Conservation (phyloP, 2,329 filamentous ascomycete species). For the Fusarium nelsonii region DNA sequence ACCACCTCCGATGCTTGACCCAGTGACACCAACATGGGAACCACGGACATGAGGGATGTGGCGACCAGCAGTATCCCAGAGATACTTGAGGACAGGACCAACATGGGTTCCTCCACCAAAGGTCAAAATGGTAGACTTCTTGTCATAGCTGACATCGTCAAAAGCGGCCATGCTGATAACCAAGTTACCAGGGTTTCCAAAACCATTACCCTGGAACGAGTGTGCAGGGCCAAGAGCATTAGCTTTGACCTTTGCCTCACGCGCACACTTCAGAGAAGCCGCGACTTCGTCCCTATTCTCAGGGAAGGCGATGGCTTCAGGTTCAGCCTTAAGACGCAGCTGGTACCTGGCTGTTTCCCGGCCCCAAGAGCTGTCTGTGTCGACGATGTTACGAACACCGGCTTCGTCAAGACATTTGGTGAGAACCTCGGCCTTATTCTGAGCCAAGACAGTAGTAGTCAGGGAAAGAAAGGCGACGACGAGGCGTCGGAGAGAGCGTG, state of each 20-base stretch:
- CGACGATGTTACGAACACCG: constrained; percentile 37
- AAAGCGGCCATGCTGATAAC: constrained; percentile 46
- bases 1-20: constrained; percentile 44
- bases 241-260: constrained; percentile 39
- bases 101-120: constrained; percentile 45
- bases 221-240: constrained; percentile 43
- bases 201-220: constrained; percentile 42
- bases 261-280: constrained; percentile 41
- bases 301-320: constrained; percentile 41
- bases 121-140: constrained; percentile 29
- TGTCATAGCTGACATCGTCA: constrained; percentile 41
- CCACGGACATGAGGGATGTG: constrained; percentile 46
- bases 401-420: constrained; percentile 33
- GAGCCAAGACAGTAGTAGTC: background rate
- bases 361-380: constrained; percentile 37
- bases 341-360: constrained; percentile 38
- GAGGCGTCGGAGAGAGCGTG: constrained; percentile 15
- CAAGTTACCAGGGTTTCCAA: constrained; percentile 41
- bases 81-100: constrained; percentile 42
- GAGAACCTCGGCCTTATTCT: constrained; percentile 20
- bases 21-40: constrained; percentile 41
- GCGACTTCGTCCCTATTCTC: constrained; percentile 41
- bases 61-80: constrained; percentile 45
- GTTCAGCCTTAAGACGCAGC: constrained; percentile 39
- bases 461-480: constrained; percentile 13